Conservation (phyloP, 257 asterid genomes). For the Mitragyna speciosa region DNA sequence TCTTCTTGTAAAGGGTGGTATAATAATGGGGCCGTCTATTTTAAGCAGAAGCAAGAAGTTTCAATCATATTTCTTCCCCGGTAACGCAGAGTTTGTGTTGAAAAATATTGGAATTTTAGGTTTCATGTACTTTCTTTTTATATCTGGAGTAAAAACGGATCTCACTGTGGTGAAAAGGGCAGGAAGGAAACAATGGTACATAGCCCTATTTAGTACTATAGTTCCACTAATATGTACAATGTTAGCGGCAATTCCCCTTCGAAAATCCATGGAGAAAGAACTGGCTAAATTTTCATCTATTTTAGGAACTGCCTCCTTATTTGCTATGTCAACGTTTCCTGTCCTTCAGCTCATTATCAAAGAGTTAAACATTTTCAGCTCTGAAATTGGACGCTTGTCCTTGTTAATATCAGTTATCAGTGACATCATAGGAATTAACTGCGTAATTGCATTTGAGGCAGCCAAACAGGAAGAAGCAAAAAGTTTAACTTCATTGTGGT, state of each 20-base stretch:
- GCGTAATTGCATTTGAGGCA: conserved; percentile 50
- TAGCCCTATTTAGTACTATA: conserved; percentile 32
- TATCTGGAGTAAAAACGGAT: conserved; percentile 68
- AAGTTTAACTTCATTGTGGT: conserved; percentile 43
- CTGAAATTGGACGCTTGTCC: conserved; percentile 73
- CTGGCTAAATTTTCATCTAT: conserved; percentile 37
- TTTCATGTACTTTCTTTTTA: conserved; percentile 74
- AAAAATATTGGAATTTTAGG: conserved; percentile 63
- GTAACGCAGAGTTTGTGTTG: conserved; percentile 32
- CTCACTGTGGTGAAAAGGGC: conserved; percentile 30
- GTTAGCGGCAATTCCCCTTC: conserved; percentile 26
- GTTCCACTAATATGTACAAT: conserved; percentile 38
- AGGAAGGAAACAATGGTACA: conserved; percentile 56
- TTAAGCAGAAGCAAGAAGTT: conserved; percentile 50
- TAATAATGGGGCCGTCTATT: conserved; percentile 71
- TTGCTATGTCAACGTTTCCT: conserved; percentile 62
- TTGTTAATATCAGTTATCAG: conserved; percentile 47
- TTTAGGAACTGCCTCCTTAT: conserved; percentile 50
- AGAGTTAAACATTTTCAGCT: conserved; percentile 78
- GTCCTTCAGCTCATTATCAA: conserved; percentile 56
- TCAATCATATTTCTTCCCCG: conserved; percentile 44
- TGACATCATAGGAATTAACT: conserved; percentile 59
- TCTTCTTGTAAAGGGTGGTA: conserved; percentile 53
- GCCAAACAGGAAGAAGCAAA: conserved; percentile 50
- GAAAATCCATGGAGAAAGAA: conserved; percentile 35